These are phyloP conservation scores for Polytolypa hystricis DNA, from an alignment of 2,329 filamentous ascomycete species.

Conservation along the genomic window DNA sequence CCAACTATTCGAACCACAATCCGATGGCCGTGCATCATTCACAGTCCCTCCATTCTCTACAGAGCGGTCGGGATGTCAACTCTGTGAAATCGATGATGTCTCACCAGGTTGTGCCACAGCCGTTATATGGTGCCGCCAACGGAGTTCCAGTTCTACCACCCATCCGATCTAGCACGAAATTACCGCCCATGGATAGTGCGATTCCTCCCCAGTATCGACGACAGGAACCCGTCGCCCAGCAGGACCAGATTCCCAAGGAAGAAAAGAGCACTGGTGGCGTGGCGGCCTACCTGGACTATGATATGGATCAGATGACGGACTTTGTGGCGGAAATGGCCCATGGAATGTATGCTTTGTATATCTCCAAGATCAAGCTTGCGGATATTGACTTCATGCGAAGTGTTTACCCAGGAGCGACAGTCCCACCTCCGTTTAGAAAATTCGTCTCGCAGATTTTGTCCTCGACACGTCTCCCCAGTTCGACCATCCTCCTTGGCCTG, in stretches of 20 bases:
- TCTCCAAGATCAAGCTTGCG: conserved; percentile 45
- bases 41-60: conserved; percentile 20
- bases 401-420: conserved; percentile 49
- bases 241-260: conserved; percentile 38
- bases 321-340: conserved; percentile 86
- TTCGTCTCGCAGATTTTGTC: conserved; percentile 86
- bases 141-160: conserved; percentile 29
- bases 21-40: conserved; percentile 26
- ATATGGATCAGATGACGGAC: conserved; percentile 91
- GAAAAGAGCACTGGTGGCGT: conserved; percentile 71
- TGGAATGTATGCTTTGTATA: conserved; percentile 53
- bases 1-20: conserved; percentile 25
- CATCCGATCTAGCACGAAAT: conserved; percentile 28
- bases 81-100: conserved; percentile 16
- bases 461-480: conserved; percentile 78
- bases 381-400: conserved; percentile 54
- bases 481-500: conserved; percentile 80
- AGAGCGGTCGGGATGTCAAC: conserved; percentile 23
- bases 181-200: conserved; percentile 31
- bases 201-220: conserved; percentile 32
- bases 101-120: conserved; percentile 17
- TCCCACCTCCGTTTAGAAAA: conserved; percentile 71
- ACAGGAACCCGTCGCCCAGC: conserved; percentile 24
- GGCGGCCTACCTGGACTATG: conserved; percentile 88
- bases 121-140: conserved; percentile 25